phyloP scores from a whole-genome alignment of 257 asterid genomes.

The Misopates orontium region DNA sequence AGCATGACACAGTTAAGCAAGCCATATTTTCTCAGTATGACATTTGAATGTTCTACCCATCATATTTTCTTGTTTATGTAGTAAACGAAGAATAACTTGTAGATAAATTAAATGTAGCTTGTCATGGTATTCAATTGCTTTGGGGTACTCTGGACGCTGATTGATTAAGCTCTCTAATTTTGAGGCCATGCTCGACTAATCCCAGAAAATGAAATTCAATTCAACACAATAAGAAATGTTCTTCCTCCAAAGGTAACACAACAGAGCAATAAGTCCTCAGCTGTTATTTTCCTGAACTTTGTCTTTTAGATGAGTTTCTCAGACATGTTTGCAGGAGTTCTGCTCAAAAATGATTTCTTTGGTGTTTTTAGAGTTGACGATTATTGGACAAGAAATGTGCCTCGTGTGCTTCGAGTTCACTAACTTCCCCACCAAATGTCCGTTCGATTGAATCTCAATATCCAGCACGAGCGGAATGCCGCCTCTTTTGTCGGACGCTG shows the following conservation, averaged over 20 bases:
- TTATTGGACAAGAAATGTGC: constrained; percentile 51
- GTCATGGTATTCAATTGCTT: no score
- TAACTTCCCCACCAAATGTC: constrained; percentile 55
- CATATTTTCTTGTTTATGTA: no score
- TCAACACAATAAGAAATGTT: no score
- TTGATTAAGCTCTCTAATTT: no score
- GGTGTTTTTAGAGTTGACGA: constrained; percentile 32
- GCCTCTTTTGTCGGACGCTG: constrained; percentile 22
- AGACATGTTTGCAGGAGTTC: constrained; percentile 48
- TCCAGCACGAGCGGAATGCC: constrained; percentile 54
- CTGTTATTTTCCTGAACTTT: background rate
- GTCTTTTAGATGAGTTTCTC: constrained; percentile 6
- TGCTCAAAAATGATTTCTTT: constrained; percentile 32
- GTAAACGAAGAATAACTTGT: no score
- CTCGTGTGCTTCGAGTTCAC: constrained; percentile 49
- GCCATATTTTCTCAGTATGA: no score
- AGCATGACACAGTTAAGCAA: background rate
- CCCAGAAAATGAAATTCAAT: no score
- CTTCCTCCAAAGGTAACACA: background rate
- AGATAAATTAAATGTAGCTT: no score
- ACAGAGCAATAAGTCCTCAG: background rate
- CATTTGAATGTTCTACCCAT: no score
- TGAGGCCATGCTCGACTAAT: no score
- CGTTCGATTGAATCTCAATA: constrained; percentile 42
- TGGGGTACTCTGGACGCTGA: no score